Base-by-base conservation (phyloP, 805 yeast species). In the Yarrowia bubula region DNA sequence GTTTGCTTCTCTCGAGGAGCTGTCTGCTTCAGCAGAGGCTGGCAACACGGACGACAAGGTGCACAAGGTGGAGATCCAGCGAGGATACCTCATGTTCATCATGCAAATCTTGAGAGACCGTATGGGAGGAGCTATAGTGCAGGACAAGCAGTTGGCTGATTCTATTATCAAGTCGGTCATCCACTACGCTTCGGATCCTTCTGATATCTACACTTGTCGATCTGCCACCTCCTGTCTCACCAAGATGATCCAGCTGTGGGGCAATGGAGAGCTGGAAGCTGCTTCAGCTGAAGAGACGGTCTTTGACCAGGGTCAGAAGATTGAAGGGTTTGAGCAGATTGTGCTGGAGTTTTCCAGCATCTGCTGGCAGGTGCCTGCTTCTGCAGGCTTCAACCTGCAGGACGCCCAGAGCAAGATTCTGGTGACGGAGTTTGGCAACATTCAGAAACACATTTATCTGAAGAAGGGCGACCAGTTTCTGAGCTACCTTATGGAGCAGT, bases 341-440 rank as follows among this genome's bases (percentile, higher is more conserved):
- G 84, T 90, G 75, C 84, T 86, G 60, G 87, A 86, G 69, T 80
- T 85, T 32, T 82, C 92, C 3, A 82, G 87, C 58, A 77, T 90
- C 64, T 80, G 87, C 39, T 89, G 91, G 78, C 92, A 90, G 74
- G 78, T 91, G 55, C 90, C 96, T n/a, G 86, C 90, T 73, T 86
- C 88, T 69, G 83, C 86, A 39, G 82, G 82, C 41, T 86, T 87
- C 70, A 84, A 87, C 71, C 77, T 86, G 57, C 84, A 85, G 68
- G 97, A 92, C 74, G 96, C 96, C 4, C 92, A 90, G 73, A 84
- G 83, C 69, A 82, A 93, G 71, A 81, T 86, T 66, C 81, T 89
- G 42, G 86, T 91, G 1, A 84, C 85, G 69, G 99, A 93, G 71
- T 79, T 90, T 13, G 84, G 95, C 0, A 78, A 84, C 48, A 77